These are phyloP conservation scores for Astrothelium subdiscretum DNA, from an alignment of 495 filamentous ascomycete species.

Conservation along the genomic window DNA sequence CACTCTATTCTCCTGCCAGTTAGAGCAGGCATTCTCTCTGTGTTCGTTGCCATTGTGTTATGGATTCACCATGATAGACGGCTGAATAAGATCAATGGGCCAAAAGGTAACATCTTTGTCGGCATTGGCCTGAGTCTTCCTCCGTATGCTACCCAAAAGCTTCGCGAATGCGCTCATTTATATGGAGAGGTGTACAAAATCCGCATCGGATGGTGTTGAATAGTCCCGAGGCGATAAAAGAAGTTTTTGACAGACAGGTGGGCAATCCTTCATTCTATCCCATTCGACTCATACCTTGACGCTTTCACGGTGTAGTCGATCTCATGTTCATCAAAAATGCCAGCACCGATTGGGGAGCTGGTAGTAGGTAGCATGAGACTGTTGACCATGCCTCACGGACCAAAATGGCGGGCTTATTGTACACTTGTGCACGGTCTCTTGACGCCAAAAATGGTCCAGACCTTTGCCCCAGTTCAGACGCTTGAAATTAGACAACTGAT, in stretches of 20 bases:
- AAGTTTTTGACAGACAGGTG: constrained; percentile 29
- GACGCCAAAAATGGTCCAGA: constrained; percentile 14
- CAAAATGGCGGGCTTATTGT: constrained; percentile 19
- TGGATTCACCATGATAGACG: neutral
- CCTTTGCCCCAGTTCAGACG: constrained; percentile 23
- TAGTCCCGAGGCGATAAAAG: constrained; percentile 27
- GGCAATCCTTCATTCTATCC: neutral
- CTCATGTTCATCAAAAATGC: constrained; percentile 17
- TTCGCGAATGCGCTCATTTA: constrained; percentile 20
- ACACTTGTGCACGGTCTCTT: constrained; percentile 22
- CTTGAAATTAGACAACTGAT: constrained; percentile 24
- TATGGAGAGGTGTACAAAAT: constrained; percentile 27
- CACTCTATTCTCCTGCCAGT: neutral
- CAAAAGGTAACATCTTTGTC: neutral
- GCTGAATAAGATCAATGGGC: neutral
- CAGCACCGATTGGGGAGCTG: constrained; percentile 20
- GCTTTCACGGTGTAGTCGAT: neutral
- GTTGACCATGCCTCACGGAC: constrained; percentile 21
- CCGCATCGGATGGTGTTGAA: constrained; percentile 31
- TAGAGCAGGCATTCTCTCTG: neutral
- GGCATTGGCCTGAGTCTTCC: neutral
- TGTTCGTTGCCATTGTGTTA: neutral
- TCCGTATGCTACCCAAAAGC: neutral
- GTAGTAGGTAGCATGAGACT: constrained; percentile 18
- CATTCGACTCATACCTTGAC: neutral